Percentiles rank a stretch among this genome's conserved stretches.
phyloP scores from a whole-genome alignment of 2,329 filamentous ascomycete species.

The Diaporthe sp. region DNA sequence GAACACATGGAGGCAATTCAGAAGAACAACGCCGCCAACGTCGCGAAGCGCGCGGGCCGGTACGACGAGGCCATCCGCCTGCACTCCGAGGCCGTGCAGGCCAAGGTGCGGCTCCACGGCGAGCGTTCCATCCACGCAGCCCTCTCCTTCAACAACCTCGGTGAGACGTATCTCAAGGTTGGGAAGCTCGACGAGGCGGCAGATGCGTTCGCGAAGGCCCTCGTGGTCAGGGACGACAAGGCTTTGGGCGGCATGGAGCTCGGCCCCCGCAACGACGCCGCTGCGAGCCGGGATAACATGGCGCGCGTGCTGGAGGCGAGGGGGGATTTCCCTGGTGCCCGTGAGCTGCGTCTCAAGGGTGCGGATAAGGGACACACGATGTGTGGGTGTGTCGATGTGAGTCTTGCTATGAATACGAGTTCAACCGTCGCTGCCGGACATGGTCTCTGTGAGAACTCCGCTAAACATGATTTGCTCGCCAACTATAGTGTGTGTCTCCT shows the following conservation, averaged over 20 bases:
- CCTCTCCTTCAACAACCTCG: slow-evolving; percentile 25
- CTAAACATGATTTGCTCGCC: neutral
- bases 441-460: no score
- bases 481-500: neutral
- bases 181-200: slow-evolving; percentile 21
- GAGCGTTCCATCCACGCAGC: slow-evolving; percentile 17
- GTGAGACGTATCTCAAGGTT: slow-evolving; percentile 1
- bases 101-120: neutral
- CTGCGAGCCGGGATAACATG: slow-evolving; percentile 29
- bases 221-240: slow-evolving; percentile 6
- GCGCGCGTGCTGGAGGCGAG: slow-evolving; percentile 25
- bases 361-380: slow-evolving; percentile 11
- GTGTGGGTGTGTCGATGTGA: neutral
- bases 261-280: slow-evolving; percentile 20
- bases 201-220: slow-evolving; percentile 10
- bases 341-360: slow-evolving; percentile 25
- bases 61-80: slow-evolving; percentile 27
- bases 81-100: slow-evolving; percentile 8
- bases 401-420: neutral
- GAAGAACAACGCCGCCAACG: slow-evolving; percentile 13
- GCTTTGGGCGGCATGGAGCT: slow-evolving; percentile 8
- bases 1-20: neutral
- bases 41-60: neutral
- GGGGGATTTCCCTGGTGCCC: neutral
- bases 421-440: neutral